phyloP scores from a whole-genome alignment of 1,284 basidiomycete species.

The Schizophyllum commune region DNA sequence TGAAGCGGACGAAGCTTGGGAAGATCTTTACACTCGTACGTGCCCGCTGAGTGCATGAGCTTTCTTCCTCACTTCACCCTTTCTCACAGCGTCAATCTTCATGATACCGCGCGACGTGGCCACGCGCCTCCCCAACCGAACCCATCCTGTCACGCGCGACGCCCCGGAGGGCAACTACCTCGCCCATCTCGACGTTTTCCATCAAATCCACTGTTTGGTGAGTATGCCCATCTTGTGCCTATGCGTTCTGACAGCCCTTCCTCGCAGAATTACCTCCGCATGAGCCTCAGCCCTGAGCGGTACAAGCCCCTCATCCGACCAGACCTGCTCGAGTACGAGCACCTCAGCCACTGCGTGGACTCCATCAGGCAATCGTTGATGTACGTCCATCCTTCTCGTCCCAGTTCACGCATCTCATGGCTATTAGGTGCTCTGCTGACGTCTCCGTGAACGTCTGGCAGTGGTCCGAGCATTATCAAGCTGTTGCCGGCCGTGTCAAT shows the following conservation, averaged over 20 bases:
- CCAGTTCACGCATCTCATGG: too few species aligned
- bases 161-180: neutral
- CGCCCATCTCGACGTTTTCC: conserved; percentile 7
- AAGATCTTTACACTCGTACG: neutral
- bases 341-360: conserved; percentile 14
- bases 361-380: conserved; percentile 14
- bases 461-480: conserved; percentile 4
- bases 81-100: neutral
- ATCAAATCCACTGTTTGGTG: conserved; percentile 13
- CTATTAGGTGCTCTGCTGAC: conserved; percentile 7
- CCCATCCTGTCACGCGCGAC: neutral
- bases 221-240: neutral
- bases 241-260: too few species aligned
- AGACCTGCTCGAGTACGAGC: neutral
- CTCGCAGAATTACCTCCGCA: conserved; percentile 10
- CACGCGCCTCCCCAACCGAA: neutral
- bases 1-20: neutral
- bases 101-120: neutral
- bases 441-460: conserved; percentile 11
- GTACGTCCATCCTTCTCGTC: too few species aligned
- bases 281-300: conserved; percentile 4
- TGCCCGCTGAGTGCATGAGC: neutral
- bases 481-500: conserved; percentile 4
- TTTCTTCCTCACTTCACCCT: neutral
- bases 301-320: conserved; percentile 2